Evolutionary conservation across 2,329 filamentous ascomycete genomes (phyloP).

Genomic region (Cladophialophora carrionii): DNA sequence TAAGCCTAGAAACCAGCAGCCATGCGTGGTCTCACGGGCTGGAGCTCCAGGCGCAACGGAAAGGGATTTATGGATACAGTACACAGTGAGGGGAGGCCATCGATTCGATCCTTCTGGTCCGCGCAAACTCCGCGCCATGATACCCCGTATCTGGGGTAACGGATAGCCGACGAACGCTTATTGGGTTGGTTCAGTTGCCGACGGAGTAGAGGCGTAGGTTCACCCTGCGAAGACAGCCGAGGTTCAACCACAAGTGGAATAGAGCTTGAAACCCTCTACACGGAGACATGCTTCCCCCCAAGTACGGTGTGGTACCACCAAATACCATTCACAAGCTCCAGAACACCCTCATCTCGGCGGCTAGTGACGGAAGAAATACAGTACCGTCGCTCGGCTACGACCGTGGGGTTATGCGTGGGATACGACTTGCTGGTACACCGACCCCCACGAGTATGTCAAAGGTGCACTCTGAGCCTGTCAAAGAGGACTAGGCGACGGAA

Average conservation of each 20-base stretch:
- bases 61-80: neutral
- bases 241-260: neutral
- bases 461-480: neutral
- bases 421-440: neutral
- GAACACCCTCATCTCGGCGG: neutral
- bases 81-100: neutral
- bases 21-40: neutral
- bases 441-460: neutral
- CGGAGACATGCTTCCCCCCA: neutral
- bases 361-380: neutral
- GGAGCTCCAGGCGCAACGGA: neutral
- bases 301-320: neutral
- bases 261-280: neutral
- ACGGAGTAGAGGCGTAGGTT: neutral
- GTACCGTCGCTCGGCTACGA: neutral
- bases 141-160: neutral
- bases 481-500: neutral
- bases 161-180: neutral
- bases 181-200: slow-evolving; percentile 1
- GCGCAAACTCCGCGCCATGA: neutral
- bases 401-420: neutral
- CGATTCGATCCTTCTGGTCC: neutral
- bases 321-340: neutral
- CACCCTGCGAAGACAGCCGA: slow-evolving; percentile 1
- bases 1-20: neutral